Base-by-base conservation (phyloP, 306 rosid species). In the Quercus aquifolioides region DNA sequence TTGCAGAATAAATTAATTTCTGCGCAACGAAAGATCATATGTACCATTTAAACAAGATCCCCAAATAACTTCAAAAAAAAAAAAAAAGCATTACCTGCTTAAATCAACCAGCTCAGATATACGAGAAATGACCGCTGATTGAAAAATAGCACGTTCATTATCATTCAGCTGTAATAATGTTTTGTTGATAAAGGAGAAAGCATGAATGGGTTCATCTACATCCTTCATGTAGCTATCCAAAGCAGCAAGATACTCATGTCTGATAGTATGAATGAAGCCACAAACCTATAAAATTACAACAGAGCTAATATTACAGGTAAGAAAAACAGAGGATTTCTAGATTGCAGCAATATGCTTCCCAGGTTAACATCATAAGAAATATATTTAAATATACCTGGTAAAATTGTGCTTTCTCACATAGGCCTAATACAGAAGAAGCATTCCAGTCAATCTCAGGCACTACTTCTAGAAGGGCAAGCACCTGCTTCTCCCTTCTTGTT, bases 211-310 rank as follows among this genome's bases (percentile, higher is more conserved):
- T 86, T 93, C 98, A 71, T 89, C 88, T 63, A 78, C 84, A 86
- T 89, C 99, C 83, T 91, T 91, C 94, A 88, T 88, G 71, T 93
- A 95, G 91, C 97, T 89, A 80, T 93, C 98, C 87, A 95, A 73
- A 74, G 99, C 98, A 77, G 93, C 86, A 82, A 93, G 82, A 87
- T 91, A 82, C 81, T 91, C 91, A 54, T 81, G 87, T 75, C 91
- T 83, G 75, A 86, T 82, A 62, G 89, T 87, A 85, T 93, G 92
- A 81, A 95, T 95, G 69, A 95, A 84, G 60, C 97, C 98, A 88
- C 97, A 93, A 86, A 95, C 98, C 99, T 95, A 71, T 30, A 80
- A 75, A 70, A 76, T 46, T 17, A 70, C 58, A 78, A 83, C 25
- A 77, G 20, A 68, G 70, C 56, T 28, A 10, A 67, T 64, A 60